Evolutionary conservation across 768 basidiomycete species (phyloP).

Genomic region (Galerina marginata): DNA sequence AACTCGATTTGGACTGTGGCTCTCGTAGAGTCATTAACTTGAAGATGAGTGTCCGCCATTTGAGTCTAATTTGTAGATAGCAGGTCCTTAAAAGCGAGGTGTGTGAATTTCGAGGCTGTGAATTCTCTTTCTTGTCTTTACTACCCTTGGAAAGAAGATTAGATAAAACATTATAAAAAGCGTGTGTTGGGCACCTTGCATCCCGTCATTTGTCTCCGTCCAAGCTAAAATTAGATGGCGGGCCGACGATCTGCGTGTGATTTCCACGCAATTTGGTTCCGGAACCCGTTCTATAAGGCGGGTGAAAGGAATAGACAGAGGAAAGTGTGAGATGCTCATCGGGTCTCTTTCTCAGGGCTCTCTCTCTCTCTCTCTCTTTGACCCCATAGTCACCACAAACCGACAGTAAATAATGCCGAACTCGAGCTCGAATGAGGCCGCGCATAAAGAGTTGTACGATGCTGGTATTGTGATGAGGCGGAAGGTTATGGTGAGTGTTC

Average conservation of each 20-base stretch:
- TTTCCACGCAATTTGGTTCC: background rate
- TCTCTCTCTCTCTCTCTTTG: background rate
- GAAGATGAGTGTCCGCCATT: background rate
- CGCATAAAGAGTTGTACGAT: constrained; percentile 47
- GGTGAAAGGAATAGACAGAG: too few relatives aligned
- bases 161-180: too few relatives aligned
- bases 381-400: too few relatives aligned
- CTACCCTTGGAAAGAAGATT: too few relatives aligned
- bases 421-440: constrained; percentile 32
- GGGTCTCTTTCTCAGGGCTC: background rate
- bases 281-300: background rate
- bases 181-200: too few relatives aligned
- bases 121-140: background rate
- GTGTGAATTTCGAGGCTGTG: background rate
- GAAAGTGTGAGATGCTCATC: background rate
- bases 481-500: constrained; percentile 43
- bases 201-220: constrained; percentile 1
- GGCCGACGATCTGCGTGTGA: background rate
- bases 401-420: background rate
- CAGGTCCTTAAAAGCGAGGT: background rate
- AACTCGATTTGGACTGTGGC: background rate
- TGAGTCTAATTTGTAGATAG: background rate
- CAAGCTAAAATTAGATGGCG: background rate
- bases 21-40: background rate
- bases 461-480: constrained; percentile 46